Evolutionary conservation across 768 basidiomycete genomes (phyloP), one percentile per base, ranked within the genome.

Genomic region (Mycena albidolilacea): DNA sequence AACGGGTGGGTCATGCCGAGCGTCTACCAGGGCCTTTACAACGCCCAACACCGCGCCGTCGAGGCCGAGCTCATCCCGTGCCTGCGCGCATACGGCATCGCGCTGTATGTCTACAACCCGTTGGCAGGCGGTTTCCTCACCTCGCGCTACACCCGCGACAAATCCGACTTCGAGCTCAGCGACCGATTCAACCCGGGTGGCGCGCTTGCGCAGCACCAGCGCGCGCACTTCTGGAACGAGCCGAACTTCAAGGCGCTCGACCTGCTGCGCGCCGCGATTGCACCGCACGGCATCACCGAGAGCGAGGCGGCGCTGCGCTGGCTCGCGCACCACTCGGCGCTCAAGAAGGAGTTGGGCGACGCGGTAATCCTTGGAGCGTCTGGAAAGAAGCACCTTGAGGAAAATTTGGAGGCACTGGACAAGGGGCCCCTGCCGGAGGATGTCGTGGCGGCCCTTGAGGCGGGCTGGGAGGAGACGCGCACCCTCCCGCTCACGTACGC

Each of bases 241-340:
- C 10, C 39, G 7, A 55, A 48, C 62, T 72, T 67, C 41, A 52
- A 54, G 23, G 72, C 72, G 21, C 55, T 73, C 39, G 61, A 62
- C 9, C 15, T 55, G 21, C 44, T 73, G n/a, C 64, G 57, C 23
- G 55, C 63, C 2, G 71, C 35, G 17, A 67, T 86, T 83, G 84
- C 80, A 50, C 84, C 83, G 62, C 83, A 89, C 64, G 64, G 76
- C 17, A 75, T 89, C 4, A 79, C 80, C 4, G 80, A 88, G 38
- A 83, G 82, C 11, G 86, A 89, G 77, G 83, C 87, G 5, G 86
- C 87, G 3, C 78, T 88, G 60, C 79, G 89, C 14, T 90, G 88
- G 89, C 80, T 83, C 70, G 84, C 88, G 78, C 84, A 89, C 64
- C 88, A 89, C 71, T 87, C 85, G 1, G 74, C 75, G 7, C 78